Percentiles rank a stretch among this genome's conserved stretches.
Conservation (phyloP, 2,329 filamentous ascomycete species). For the Ascocoryne sarcoides region DNA sequence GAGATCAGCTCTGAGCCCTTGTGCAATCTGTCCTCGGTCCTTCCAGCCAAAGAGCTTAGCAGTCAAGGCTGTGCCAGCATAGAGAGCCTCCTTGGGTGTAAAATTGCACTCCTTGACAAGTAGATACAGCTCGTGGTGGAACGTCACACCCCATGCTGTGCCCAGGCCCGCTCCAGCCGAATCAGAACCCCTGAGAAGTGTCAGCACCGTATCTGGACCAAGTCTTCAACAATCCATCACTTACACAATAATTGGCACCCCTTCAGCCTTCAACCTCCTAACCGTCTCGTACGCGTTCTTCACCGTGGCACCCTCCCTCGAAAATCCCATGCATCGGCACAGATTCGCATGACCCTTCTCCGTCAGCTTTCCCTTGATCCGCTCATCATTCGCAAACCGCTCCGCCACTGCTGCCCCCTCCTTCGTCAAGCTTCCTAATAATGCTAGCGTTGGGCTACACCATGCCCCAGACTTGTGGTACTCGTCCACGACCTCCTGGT, state of each 20-base stretch:
- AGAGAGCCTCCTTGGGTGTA: slow-evolving; percentile 21
- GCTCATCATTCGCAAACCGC: not conserved
- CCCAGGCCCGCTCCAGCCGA: slow-evolving; percentile 1
- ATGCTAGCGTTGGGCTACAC: slow-evolving; percentile 4
- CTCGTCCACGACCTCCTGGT: slow-evolving; percentile 1
- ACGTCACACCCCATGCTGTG: slow-evolving; percentile 7
- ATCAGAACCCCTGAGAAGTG: slow-evolving; percentile 3
- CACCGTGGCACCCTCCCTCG: slow-evolving; percentile 1
- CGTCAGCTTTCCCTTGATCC: too few relatives aligned
- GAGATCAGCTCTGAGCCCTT: slow-evolving; percentile 24
- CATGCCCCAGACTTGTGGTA: slow-evolving; percentile 4
- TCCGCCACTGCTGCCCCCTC: slow-evolving; percentile 5
- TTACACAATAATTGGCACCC: slow-evolving; percentile 6
- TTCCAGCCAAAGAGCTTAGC: slow-evolving; percentile 14
- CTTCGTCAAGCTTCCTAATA: too few relatives aligned
- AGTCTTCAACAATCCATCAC: too few relatives aligned
- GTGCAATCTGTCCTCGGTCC: slow-evolving; percentile 22
- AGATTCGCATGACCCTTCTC: too few relatives aligned
- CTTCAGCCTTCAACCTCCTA: slow-evolving; percentile 1
- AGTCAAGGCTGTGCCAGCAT: slow-evolving; percentile 19
- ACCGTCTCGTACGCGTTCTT: slow-evolving; percentile 4
- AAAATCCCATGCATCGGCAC: too few relatives aligned
- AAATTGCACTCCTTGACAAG: slow-evolving; percentile 21
- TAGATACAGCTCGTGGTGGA: slow-evolving; percentile 25
- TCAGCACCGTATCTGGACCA: too few relatives aligned